These are phyloP conservation scores for Scenedesmus sp. DNA, from an alignment of 163 green algal genomes.

Conservation along the genomic window DNA sequence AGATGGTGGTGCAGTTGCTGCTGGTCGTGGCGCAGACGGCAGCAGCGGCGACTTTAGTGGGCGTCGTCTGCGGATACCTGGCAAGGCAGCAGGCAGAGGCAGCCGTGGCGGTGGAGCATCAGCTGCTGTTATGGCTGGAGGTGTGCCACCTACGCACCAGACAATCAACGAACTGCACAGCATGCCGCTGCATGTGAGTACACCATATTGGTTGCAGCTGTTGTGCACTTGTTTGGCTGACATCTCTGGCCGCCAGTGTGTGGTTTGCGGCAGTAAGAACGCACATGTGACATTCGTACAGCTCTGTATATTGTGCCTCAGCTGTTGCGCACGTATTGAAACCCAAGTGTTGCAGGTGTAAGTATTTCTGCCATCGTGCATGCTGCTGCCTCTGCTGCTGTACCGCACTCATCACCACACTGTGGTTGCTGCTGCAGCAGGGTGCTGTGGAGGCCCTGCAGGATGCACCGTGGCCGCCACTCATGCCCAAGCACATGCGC, in stretches of 20 bases:
- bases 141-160: slow-evolving; percentile 14
- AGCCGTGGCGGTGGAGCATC: neutral
- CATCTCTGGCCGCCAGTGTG: neutral
- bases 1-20: neutral
- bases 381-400: neutral
- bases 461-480: neutral
- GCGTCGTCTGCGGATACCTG: neutral
- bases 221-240: neutral
- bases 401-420: too few species aligned
- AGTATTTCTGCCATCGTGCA: neutral
- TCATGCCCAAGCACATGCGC: slow-evolving; percentile 53
- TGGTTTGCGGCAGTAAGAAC: neutral
- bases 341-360: neutral
- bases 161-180: slow-evolving; percentile 46
- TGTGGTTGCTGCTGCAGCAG: neutral
- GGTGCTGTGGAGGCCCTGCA: neutral
- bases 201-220: neutral
- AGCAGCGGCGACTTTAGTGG: neutral
- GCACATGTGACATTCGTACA: neutral
- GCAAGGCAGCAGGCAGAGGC: slow-evolving; percentile 2
- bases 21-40: neutral
- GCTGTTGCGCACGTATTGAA: neutral
- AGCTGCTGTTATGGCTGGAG: neutral
- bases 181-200: slow-evolving; percentile 18
- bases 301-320: neutral